Base-by-base conservation (phyloP, 2,329 filamentous ascomycete genomes). In the Aspergillus aculeatinus region DNA sequence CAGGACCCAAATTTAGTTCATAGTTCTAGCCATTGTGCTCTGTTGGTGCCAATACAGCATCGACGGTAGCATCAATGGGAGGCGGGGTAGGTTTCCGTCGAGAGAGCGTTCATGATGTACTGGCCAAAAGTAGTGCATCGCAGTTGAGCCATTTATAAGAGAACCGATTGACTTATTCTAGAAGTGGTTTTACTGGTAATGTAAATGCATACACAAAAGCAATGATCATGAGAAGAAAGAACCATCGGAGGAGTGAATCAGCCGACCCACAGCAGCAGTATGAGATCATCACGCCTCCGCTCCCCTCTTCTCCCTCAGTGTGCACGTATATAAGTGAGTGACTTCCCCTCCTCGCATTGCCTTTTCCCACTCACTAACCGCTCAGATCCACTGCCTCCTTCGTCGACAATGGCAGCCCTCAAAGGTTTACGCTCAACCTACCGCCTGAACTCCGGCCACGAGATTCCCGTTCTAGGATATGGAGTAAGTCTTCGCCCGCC, bases 401-500 rank as follows among this genome's bases (percentile, higher is more conserved):
- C 33, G 4, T 19, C 39, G 14, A 60, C 27, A 29, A 67, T 67
- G 65, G 29, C 63, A 29, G 58, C 59, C 19, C 48, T 64, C 7
- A 52, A 62, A 55, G 48, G 53, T 31, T 67, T 72, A 5, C 67
- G 62, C 11, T 71, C 70, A 10, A 84, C 78, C 29, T 79, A 84
- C 54, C 79, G 76, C 56, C 69, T 88, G 74, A 82, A 82, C 56
- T 87, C 85, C 16, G 85, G 86, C 47, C 81, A 86, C 71, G 81
- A 86, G 19, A 87, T 88, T 48, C 86, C 86, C 9, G 66, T 81
- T 7, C 74, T 88, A 1, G 86, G 85, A 33, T 87, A 82, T 69
- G 85, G 85, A 19, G 82, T 85, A 71, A 71, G 80, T 73, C 33
- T 14, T 6, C 19, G 33, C n/a, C 50, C 33, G 5, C n/a, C 33